Percentiles rank a stretch among this genome's conserved stretches.
These are phyloP conservation scores for Tricholoma furcatifolium DNA, from an alignment of 768 basidiomycete genomes.

Conservation along the genomic window DNA sequence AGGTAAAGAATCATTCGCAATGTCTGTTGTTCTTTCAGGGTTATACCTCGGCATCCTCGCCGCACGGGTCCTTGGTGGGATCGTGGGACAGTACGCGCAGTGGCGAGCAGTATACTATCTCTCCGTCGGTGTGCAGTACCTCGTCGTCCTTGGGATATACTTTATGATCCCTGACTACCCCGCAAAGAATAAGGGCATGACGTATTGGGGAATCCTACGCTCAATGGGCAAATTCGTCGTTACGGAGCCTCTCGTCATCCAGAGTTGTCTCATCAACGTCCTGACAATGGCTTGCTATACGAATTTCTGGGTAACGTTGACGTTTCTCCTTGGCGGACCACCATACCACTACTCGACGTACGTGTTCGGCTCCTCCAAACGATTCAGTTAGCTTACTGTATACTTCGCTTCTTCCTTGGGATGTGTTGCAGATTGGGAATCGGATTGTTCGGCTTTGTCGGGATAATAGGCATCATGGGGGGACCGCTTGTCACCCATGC, in stretches of 20 bases:
- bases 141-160: slow-evolving; percentile 59
- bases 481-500: slow-evolving; percentile 67
- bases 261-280: slow-evolving; percentile 59
- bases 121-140: slow-evolving; percentile 64
- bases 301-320: slow-evolving; percentile 31
- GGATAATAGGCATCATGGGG: slow-evolving; percentile 62
- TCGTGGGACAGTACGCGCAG: slow-evolving; percentile 66
- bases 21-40: slow-evolving; percentile 68
- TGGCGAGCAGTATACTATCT: slow-evolving; percentile 80
- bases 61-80: slow-evolving; percentile 70
- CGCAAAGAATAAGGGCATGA: slow-evolving; percentile 60
- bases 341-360: slow-evolving; percentile 77
- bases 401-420: too few species aligned
- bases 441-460: slow-evolving; percentile 73
- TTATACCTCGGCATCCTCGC: slow-evolving; percentile 70
- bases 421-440: slow-evolving; percentile 46
- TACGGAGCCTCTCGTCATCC: slow-evolving; percentile 76
- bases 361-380: slow-evolving; percentile 17
- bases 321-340: slow-evolving; percentile 73
- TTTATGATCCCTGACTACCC: slow-evolving; percentile 77
- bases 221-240: slow-evolving; percentile 75
- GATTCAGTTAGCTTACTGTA: too few species aligned
- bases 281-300: slow-evolving; percentile 55
- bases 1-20: slow-evolving; percentile 63
- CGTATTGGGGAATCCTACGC: slow-evolving; percentile 64